Conservation (phyloP, 2,329 filamentous ascomycete genomes). For the Venturia nashicola region DNA sequence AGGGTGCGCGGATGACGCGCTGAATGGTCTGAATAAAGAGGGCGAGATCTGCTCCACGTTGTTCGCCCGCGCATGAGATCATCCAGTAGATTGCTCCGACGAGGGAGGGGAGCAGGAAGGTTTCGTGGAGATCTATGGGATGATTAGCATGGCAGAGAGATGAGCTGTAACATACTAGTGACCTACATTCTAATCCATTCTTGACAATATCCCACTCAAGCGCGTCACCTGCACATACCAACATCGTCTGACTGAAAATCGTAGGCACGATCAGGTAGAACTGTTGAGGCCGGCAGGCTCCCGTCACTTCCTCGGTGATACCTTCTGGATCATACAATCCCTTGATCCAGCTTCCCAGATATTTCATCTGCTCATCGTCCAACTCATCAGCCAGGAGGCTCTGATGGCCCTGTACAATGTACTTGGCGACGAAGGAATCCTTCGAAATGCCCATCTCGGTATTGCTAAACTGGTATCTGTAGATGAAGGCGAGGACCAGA, state of each 20-base stretch:
- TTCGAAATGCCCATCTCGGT: slow-evolving; percentile 51
- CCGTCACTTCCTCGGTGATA: slow-evolving; percentile 69
- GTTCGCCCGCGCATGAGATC: slow-evolving; percentile 55
- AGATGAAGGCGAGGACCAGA: slow-evolving; percentile 60
- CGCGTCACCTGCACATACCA: slow-evolving; percentile 53
- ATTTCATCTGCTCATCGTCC: slow-evolving; percentile 50
- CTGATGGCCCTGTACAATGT: slow-evolving; percentile 48
- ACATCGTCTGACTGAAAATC: slow-evolving; percentile 62
- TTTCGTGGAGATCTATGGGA: slow-evolving; percentile 56
- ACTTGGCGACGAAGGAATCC: slow-evolving; percentile 56
- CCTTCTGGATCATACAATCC: slow-evolving; percentile 68
- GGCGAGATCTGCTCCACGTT: slow-evolving; percentile 50
- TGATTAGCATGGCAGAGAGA: neutral
- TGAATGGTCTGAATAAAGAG: slow-evolving; percentile 61
- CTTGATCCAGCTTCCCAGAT: slow-evolving; percentile 63
- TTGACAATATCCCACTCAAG: slow-evolving; percentile 60
- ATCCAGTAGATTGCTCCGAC: slow-evolving; percentile 63
- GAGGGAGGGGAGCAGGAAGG: slow-evolving; percentile 67
- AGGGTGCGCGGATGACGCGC: slow-evolving; percentile 42
- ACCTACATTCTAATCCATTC: slow-evolving; percentile 61
- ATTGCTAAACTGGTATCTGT: slow-evolving; percentile 56
- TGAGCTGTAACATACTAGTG: slow-evolving; percentile 6
- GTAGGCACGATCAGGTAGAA: slow-evolving; percentile 71
- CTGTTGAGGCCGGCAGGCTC: slow-evolving; percentile 68
- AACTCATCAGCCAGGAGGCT: slow-evolving; percentile 48